Evolutionary conservation across 2,329 filamentous ascomycete species (phyloP).

Genomic region (Emericellopsis atlantica): DNA sequence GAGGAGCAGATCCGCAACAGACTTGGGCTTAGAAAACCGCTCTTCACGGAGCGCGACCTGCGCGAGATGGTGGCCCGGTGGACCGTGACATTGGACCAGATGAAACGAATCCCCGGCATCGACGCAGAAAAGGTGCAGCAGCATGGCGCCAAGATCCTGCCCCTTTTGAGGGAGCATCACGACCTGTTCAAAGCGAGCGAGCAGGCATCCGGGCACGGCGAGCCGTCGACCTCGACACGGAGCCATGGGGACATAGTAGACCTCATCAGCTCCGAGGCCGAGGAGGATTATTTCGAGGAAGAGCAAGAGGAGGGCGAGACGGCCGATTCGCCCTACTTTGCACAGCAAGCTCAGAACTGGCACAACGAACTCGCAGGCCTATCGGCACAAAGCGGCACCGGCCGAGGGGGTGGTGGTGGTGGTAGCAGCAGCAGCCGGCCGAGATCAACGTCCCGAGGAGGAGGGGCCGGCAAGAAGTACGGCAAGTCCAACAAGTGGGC

Average conservation of each 20-base stretch:
- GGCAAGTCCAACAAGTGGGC: slow-evolving; percentile 5
- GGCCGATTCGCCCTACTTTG: slow-evolving; percentile 18
- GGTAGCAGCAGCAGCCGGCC: not conserved
- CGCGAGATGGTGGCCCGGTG: slow-evolving; percentile 62
- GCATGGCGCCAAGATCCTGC: slow-evolving; percentile 49
- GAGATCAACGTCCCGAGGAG: not conserved
- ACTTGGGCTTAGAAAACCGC: slow-evolving; percentile 39
- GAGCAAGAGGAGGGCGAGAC: slow-evolving; percentile 27
- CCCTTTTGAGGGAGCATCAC: slow-evolving; percentile 38
- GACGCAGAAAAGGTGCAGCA: slow-evolving; percentile 46
- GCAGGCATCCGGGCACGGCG: slow-evolving; percentile 11
- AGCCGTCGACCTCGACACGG: slow-evolving; percentile 8
- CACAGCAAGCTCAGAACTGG: slow-evolving; percentile 7
- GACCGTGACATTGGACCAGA: slow-evolving; percentile 47
- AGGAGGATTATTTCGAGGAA: slow-evolving; percentile 23
- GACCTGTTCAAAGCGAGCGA: slow-evolving; percentile 35
- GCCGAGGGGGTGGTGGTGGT: not conserved
- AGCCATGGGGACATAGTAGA: slow-evolving; percentile 31
- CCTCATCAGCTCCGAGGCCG: slow-evolving; percentile 34
- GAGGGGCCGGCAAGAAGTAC: slow-evolving; percentile 6
- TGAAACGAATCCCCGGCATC: slow-evolving; percentile 52
- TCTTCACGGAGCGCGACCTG: slow-evolving; percentile 59
- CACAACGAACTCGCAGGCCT: not conserved
- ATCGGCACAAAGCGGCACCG: not conserved
- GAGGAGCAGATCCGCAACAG: slow-evolving; percentile 50